These are phyloP conservation scores for Fusarium udum DNA, from an alignment of 2,329 filamentous ascomycete species.

Conservation along the genomic window DNA sequence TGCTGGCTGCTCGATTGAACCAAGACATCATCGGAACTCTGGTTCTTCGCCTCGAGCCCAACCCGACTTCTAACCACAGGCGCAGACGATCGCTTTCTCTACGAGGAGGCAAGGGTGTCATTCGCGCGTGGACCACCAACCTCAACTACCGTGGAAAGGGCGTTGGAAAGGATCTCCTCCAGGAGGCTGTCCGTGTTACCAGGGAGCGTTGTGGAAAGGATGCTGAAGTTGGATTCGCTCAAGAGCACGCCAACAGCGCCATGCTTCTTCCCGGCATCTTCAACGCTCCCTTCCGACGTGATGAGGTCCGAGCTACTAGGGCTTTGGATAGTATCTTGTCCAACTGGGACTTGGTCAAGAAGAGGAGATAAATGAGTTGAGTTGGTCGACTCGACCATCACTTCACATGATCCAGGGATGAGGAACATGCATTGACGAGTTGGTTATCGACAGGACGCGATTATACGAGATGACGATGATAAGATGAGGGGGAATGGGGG, in stretches of 20 bases:
- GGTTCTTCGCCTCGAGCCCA: slow-evolving; percentile 71
- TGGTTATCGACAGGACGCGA: background rate
- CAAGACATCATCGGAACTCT: slow-evolving; percentile 75
- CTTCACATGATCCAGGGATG: background rate
- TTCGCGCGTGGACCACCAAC: slow-evolving; percentile 85
- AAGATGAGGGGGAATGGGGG: background rate
- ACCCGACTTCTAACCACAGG: slow-evolving; percentile 43
- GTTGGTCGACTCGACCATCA: background rate
- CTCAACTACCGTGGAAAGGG: slow-evolving; percentile 75
- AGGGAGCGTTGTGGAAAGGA: slow-evolving; percentile 74
- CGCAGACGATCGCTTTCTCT: slow-evolving; percentile 52
- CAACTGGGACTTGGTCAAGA: slow-evolving; percentile 58
- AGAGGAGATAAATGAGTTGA: slow-evolving; percentile 53
- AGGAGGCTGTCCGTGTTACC: slow-evolving; percentile 75
- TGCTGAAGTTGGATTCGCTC: slow-evolving; percentile 75
- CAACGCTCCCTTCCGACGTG: slow-evolving; percentile 67
- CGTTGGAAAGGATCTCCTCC: slow-evolving; percentile 76
- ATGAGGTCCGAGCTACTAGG: slow-evolving; percentile 66
- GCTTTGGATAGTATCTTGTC: slow-evolving; percentile 61
- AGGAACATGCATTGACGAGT: background rate
- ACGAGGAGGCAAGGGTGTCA: slow-evolving; percentile 71
- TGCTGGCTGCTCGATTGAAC: slow-evolving; percentile 75
- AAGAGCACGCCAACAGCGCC: slow-evolving; percentile 78
- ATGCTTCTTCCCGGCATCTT: slow-evolving; percentile 71
- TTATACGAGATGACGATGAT: slow-evolving; percentile 2